A percentile compares a stretch with the other conserved stretches of the same genome.
Evolutionary conservation across 371 early-diverging fungal species (phyloP).

Genomic region (Dipsacomyces acuminosporus): DNA sequence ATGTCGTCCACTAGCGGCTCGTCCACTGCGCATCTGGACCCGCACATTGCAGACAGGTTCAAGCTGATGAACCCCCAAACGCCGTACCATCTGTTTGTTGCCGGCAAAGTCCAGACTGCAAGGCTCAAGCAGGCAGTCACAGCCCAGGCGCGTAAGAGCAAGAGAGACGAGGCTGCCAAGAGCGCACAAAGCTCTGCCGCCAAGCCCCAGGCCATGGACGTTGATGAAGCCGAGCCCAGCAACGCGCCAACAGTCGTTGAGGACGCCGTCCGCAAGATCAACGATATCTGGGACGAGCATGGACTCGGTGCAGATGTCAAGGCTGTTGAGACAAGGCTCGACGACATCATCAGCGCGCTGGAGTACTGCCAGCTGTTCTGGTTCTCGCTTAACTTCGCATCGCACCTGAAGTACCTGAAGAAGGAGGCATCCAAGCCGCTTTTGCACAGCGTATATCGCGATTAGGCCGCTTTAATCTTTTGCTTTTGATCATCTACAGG

Average conservation of each 20-base stretch:
- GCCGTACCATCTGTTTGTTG: constrained; percentile 41
- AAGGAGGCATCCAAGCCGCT: constrained; percentile 25
- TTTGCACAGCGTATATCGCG: constrained; percentile 20
- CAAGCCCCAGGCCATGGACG: not conserved
- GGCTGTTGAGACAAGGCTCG: constrained; percentile 21
- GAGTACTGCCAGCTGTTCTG: constrained; percentile 41
- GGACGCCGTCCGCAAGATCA: constrained; percentile 20
- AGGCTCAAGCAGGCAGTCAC: constrained; percentile 37
- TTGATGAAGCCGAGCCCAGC: not conserved
- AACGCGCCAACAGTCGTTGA: constrained; percentile 1
- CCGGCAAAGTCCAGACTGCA: constrained; percentile 42
- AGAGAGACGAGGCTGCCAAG: not conserved
- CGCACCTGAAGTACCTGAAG: constrained; percentile 28
- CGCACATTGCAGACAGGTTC: constrained; percentile 32
- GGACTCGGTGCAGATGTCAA: constrained; percentile 4
- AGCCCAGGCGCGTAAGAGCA: constrained; percentile 3
- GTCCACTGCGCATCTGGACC: constrained; percentile 10
- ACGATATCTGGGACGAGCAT: constrained; percentile 33
- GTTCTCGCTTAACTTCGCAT: constrained; percentile 42
- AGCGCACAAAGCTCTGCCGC: not conserved
- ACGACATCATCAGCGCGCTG: constrained; percentile 30
- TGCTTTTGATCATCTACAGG: too few relatives aligned
- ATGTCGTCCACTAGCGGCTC: constrained; percentile 1
- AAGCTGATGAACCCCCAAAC: constrained; percentile 44
- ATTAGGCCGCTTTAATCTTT: constrained; percentile 3